These are phyloP conservation scores for Exophiala sideris DNA, from an alignment of 2,329 filamentous ascomycete species.

Conservation along the genomic window DNA sequence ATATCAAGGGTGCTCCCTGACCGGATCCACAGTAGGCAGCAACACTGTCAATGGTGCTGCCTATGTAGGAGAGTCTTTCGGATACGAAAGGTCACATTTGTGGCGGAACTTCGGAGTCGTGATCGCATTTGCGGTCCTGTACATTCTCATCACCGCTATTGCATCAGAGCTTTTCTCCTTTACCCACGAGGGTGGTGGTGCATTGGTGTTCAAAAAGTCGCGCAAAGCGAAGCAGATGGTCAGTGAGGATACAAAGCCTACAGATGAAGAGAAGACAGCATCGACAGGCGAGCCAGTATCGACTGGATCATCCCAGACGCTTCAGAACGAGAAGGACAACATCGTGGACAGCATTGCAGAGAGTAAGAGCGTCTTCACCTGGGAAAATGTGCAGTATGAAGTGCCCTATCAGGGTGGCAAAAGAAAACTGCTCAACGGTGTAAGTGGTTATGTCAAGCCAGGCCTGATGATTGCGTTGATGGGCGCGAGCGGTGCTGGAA, in stretches of 20 bases:
- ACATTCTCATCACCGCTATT: constrained; percentile 67
- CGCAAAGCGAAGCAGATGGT: constrained; percentile 56
- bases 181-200: constrained; percentile 53
- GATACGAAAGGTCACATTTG: constrained; percentile 51
- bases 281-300: constrained; percentile 30
- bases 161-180: constrained; percentile 68
- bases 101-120: constrained; percentile 76
- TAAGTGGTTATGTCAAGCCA: constrained; percentile 76
- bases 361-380: constrained; percentile 67
- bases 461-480: constrained; percentile 77
- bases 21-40: constrained; percentile 54
- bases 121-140: constrained; percentile 71
- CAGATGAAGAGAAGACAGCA: constrained; percentile 57
- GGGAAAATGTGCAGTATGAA: constrained; percentile 67
- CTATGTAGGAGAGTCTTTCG: constrained; percentile 56
- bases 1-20: constrained; percentile 61
- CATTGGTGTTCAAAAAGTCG: constrained; percentile 68
- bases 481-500: constrained; percentile 77
- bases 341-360: constrained; percentile 49
- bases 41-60: constrained; percentile 51
- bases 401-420: constrained; percentile 65
- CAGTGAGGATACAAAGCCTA: constrained; percentile 40
- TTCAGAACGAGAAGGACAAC: constrained; percentile 38
- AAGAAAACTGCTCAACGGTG: constrained; percentile 62
- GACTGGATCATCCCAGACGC: constrained; percentile 34